Conservation (phyloP, 1,284 basidiomycete genomes). For the Heimioporus retisporus region DNA sequence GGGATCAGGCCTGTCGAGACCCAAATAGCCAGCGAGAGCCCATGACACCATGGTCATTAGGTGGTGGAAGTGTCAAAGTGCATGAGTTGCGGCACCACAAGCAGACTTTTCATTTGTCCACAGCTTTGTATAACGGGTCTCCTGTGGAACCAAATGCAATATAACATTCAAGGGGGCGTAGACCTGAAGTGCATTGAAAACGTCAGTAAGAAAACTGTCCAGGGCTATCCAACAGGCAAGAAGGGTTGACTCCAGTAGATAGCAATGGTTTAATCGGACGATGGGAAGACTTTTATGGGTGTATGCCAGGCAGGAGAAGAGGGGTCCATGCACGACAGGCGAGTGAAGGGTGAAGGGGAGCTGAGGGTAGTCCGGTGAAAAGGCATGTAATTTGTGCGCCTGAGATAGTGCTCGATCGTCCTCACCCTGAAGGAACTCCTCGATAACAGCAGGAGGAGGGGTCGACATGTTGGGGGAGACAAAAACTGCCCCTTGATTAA, state of each 20-base stretch:
- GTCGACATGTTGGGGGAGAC: too few relatives aligned
- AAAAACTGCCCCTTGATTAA: too few relatives aligned
- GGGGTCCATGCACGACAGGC: background rate
- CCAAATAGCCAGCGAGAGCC: background rate
- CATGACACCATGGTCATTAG: constrained; percentile 12
- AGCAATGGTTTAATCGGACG: background rate
- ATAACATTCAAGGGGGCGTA: constrained; percentile 9
- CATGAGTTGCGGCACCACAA: constrained; percentile 9
- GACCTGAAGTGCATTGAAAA: constrained; percentile 7
- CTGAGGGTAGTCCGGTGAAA: constrained; percentile 11
- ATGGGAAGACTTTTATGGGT: constrained; percentile 1
- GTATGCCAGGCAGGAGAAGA: constrained; percentile 20
- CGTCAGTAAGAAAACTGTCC: constrained; percentile 8
- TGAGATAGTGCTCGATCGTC: too few relatives aligned
- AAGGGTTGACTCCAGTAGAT: constrained; percentile 4
- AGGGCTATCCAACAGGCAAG: constrained; percentile 9
- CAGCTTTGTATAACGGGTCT: constrained; percentile 6
- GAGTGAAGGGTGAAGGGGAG: constrained; percentile 8
- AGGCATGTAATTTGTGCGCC: constrained; percentile 3
- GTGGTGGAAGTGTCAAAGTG: constrained; percentile 13
- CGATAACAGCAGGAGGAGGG: too few relatives aligned
- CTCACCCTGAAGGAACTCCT: too few relatives aligned
- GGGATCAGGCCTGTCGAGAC: background rate
- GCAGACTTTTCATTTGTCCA: constrained; percentile 8
- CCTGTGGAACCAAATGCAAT: constrained; percentile 2